Evolutionary conservation across 106 monocot species (phyloP).

Genomic region (Allium fistulosum): DNA sequence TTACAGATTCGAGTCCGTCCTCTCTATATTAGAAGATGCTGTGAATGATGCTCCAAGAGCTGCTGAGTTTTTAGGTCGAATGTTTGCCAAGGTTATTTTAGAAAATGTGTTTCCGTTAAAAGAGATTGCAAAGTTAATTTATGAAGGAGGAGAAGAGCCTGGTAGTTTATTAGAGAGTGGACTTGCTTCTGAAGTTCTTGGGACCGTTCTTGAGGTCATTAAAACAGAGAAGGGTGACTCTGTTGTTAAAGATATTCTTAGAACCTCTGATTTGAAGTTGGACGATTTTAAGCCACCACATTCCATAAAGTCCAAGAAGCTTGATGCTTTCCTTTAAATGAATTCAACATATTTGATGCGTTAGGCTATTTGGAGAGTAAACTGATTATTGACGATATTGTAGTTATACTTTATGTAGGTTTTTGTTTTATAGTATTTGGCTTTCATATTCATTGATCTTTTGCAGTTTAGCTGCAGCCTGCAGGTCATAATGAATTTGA

Average conservation of each 20-base stretch:
- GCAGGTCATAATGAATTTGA: too few relatives aligned
- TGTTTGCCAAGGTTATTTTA: conserved; percentile 43
- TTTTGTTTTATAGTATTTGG: too few relatives aligned
- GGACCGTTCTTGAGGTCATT: conserved; percentile 40
- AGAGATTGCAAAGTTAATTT: conserved; percentile 53
- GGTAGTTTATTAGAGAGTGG: conserved; percentile 48
- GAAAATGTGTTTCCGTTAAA: conserved; percentile 41
- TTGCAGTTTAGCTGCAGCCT: too few relatives aligned
- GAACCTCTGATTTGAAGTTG: conserved; percentile 28
- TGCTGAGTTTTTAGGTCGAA: conserved; percentile 60
- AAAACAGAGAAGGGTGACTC: conserved; percentile 50
- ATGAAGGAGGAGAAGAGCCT: conserved; percentile 68
- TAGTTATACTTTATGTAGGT: too few relatives aligned
- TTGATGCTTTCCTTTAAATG: conserved; percentile 50
- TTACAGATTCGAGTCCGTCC: conserved; percentile 50
- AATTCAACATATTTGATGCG: too few relatives aligned
- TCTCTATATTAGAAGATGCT: conserved; percentile 54
- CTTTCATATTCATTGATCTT: too few relatives aligned
- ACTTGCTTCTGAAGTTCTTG: conserved; percentile 59
- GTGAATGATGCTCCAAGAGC: conserved; percentile 81
- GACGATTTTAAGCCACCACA: conserved; percentile 43
- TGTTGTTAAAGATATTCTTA: conserved; percentile 24
- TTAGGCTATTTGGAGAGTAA: too few relatives aligned
- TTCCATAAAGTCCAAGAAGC: conserved; percentile 22
- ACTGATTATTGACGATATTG: too few relatives aligned